Conservation (phyloP, 257 asterid species). For the Avicennia marina region DNA sequence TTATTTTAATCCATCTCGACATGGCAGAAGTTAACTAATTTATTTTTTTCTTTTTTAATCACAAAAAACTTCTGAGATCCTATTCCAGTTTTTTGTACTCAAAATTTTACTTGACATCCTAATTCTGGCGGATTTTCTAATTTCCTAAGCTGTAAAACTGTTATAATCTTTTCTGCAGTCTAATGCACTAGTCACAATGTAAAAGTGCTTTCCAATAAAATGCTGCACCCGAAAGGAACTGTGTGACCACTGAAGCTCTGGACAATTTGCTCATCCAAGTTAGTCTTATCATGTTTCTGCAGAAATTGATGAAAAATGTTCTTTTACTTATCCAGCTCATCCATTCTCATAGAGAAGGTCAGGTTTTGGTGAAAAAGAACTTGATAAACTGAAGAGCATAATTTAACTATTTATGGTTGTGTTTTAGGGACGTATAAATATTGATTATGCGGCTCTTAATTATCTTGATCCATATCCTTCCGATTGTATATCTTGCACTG, state of each 20-base stretch:
- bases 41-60: too few species aligned
- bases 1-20: neutral
- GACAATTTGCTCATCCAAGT: slow-evolving; percentile 22
- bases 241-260: slow-evolving; percentile 21
- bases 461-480: neutral
- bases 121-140: slow-evolving; percentile 6
- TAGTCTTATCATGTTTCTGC: slow-evolving; percentile 9
- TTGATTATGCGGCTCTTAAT: neutral
- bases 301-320: neutral
- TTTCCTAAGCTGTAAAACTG: slow-evolving; percentile 9
- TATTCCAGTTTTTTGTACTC: neutral
- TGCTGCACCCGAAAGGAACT: slow-evolving; percentile 30
- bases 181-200: slow-evolving; percentile 25
- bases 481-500: neutral
- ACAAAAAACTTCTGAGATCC: too few species aligned
- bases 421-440: neutral
- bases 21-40: too few species aligned
- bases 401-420: neutral
- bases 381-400: neutral
- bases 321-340: too few species aligned
- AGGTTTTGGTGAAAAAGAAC: too few species aligned
- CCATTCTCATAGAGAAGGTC: too few species aligned
- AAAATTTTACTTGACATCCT: neutral
- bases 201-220: slow-evolving; percentile 15
- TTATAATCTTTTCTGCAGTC: slow-evolving; percentile 23